Evolutionary conservation across 257 asterid genomes (phyloP).

Genomic region (Fraxinus anomala): DNA sequence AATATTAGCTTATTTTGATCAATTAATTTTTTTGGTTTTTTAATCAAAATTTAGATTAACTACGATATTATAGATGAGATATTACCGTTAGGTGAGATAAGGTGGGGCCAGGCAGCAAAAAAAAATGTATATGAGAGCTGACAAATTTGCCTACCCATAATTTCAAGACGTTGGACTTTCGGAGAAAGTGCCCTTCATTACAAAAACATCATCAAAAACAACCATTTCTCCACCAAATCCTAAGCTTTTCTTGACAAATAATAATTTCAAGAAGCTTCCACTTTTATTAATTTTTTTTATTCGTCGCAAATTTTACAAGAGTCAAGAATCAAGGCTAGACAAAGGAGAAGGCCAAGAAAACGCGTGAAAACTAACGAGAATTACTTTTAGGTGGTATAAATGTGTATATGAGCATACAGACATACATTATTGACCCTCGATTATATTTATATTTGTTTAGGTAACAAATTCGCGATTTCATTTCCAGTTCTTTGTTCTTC

Average conservation of each 20-base stretch:
- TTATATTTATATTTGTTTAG: constrained; percentile 31
- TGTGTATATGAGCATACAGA: not conserved
- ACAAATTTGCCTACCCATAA: constrained; percentile 19
- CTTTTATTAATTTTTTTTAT: not conserved
- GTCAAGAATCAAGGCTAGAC: constrained; percentile 2
- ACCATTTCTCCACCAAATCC: constrained; percentile 22
- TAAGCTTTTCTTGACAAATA: not conserved
- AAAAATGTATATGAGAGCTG: not conserved
- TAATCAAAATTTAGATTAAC: not conserved
- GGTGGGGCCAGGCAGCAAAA: not conserved
- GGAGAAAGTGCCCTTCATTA: constrained; percentile 7
- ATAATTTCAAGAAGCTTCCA: not conserved
- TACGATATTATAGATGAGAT: not conserved
- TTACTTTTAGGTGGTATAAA: not conserved
- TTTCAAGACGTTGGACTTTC: constrained; percentile 23
- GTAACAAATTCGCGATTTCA: constrained; percentile 42
- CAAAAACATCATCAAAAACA: not conserved
- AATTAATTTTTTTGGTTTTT: too few relatives aligned
- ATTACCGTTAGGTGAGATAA: not conserved
- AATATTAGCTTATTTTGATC: too few relatives aligned
- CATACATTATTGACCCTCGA: constrained; percentile 15
- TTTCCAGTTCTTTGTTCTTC: constrained; percentile 26
- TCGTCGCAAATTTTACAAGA: not conserved
- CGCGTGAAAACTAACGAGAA: not conserved
- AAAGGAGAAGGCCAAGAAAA: not conserved